These are phyloP conservation scores for Botrytis pseudocinerea DNA, from an alignment of 2,329 filamentous ascomycete genomes.

Conservation along the genomic window DNA sequence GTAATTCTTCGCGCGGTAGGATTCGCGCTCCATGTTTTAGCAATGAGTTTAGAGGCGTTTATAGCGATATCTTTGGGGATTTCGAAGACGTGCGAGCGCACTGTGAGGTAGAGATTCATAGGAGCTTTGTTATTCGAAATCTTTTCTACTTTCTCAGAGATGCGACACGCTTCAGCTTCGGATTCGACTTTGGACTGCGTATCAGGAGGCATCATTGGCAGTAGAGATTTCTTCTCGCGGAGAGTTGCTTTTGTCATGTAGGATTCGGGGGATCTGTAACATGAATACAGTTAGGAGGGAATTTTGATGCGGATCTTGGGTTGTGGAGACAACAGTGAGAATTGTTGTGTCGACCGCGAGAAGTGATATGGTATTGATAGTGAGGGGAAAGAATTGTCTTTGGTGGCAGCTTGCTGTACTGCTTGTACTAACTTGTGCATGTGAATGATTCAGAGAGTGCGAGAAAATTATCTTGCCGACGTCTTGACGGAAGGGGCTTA, in stretches of 20 bases:
- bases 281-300: background rate
- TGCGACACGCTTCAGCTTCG: background rate
- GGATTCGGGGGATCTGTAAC: background rate
- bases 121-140: accelerated
- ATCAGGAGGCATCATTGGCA: background rate
- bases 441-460: background rate
- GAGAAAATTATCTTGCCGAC: background rate
- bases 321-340: background rate
- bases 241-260: background rate
- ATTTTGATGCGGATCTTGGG: background rate
- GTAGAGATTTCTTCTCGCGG: background rate
- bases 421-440: background rate
- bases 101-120: background rate
- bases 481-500: background rate
- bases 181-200: background rate
- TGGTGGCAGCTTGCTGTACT: background rate
- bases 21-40: background rate
- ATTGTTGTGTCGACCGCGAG: background rate
- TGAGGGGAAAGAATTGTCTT: background rate
- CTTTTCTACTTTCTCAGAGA: background rate
- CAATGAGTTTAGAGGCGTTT: background rate
- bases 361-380: background rate
- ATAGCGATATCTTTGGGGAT: background rate
- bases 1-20: background rate
- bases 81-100: background rate